Base-by-base conservation (phyloP, 352 stramenopile genomes). In the Globisporangium uncinulatum region DNA sequence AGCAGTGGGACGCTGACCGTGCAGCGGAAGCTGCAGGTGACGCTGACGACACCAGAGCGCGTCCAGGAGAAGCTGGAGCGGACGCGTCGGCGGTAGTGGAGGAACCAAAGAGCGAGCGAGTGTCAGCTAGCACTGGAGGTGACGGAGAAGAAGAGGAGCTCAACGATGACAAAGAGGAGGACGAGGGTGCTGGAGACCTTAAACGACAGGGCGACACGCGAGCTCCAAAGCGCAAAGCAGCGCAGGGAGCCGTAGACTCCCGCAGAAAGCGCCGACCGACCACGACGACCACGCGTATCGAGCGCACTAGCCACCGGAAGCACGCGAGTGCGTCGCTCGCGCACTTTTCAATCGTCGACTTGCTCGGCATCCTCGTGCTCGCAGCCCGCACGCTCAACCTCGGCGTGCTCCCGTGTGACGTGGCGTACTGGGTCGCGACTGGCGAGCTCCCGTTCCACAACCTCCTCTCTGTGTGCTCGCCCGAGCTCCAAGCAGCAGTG, bases 361-460 rank as follows among this genome's bases (percentile, higher is more conserved):
- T 90, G 50, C 32, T 89, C 14, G 75, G 71, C 7, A 64, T 92
- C 10, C 72, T 90, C 42, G 67, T 81, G 62, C 63, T 92, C 10
- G 78, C 79, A 0, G 74, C 76, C 0, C 75, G 82, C 13, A 61
- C 87, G 51, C 67, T 92, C 20, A 89, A 87, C 59, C 51, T 89
- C 29, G 77, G 71, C 1, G 61, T 85, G 5, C 41, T 90, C 36
- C 77, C 82, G 11, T 74, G 74, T 39, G 79, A 92, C 55, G 83
- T 89, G 42, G 62, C 73, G 1, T 55, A 76, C 52, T 92, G 79
- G 79, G 72, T 90, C n/a, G 17, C 61, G 0, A 73, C 68, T 2
- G 82, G 79, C 31, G 75, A 76, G 15, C 66, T 92, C 10, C 82
- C 82, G 13, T 89, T 74, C 59, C 68, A 83, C 57, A 89, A 90